Conservation (phyloP, 2,329 filamentous ascomycete genomes). For the Aspergillus piperis region DNA sequence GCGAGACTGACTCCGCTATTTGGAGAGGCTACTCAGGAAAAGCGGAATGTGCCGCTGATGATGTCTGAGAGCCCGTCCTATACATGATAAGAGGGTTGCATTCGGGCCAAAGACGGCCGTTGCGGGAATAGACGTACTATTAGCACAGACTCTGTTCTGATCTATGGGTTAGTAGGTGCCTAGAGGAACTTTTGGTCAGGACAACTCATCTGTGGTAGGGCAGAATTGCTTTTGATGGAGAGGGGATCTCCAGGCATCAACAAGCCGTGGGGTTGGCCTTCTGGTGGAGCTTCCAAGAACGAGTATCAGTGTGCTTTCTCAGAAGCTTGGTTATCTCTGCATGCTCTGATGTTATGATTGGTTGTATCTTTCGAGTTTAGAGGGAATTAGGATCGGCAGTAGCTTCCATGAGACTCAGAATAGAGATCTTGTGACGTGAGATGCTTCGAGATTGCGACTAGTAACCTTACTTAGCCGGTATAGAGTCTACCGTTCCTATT, state of each 20-base stretch:
- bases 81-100: neutral
- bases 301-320: neutral
- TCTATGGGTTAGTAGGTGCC: neutral
- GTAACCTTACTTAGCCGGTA: neutral
- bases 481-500: neutral
- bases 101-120: neutral
- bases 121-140: neutral
- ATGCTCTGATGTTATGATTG: neutral
- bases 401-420: neutral
- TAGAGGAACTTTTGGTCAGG: neutral
- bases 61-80: no score
- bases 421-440: neutral
- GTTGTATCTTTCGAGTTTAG: neutral
- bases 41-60: no score
- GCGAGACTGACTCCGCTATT: neutral
- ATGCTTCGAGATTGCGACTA: neutral
- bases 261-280: neutral
- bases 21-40: no score
- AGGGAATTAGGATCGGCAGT: neutral
- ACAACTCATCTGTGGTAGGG: neutral
- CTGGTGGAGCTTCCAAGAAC: neutral
- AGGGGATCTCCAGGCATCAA: neutral
- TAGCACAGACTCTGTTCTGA: neutral
- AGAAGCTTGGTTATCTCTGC: neutral
- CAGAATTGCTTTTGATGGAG: neutral